Percentiles rank a stretch among this genome's conserved stretches.
phyloP scores from a whole-genome alignment of 495 filamentous ascomycete species.

The Neurospora sp. region DNA sequence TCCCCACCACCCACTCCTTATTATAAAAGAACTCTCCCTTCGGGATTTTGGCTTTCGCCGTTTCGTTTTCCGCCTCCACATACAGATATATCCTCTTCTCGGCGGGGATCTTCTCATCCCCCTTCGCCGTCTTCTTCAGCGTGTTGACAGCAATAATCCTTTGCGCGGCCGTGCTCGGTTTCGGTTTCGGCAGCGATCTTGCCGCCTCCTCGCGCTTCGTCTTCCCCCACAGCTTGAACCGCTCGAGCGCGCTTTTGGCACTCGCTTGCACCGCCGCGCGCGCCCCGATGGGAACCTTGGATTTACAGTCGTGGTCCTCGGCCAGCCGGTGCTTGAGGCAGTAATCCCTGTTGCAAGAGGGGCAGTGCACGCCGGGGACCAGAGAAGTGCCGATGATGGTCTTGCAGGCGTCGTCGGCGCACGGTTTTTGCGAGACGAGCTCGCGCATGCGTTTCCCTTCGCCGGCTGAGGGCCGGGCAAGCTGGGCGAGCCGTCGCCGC shows the following conservation, averaged over 20 bases:
- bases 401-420: slow-evolving; percentile 68
- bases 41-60: slow-evolving; percentile 62
- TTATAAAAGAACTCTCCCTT: slow-evolving; percentile 76
- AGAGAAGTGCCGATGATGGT: slow-evolving; percentile 72
- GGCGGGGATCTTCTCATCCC: slow-evolving; percentile 64
- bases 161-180: slow-evolving; percentile 48
- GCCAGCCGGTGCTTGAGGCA: slow-evolving; percentile 83
- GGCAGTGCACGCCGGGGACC: slow-evolving; percentile 70
- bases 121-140: slow-evolving; percentile 79
- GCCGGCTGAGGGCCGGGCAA: slow-evolving; percentile 33
- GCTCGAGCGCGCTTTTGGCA: slow-evolving; percentile 57
- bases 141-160: slow-evolving; percentile 54
- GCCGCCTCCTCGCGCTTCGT: slow-evolving; percentile 36
- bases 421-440: slow-evolving; percentile 39
- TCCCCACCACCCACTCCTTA: slow-evolving; percentile 76
- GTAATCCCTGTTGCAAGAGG: slow-evolving; percentile 72
- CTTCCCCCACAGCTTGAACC: slow-evolving; percentile 46
- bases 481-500: slow-evolving; percentile 48
- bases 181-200: slow-evolving; percentile 45
- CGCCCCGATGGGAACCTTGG: slow-evolving; percentile 55
- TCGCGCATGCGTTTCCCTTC: slow-evolving; percentile 34
- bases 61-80: slow-evolving; percentile 76
- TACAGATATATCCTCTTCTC: slow-evolving; percentile 79
- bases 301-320: slow-evolving; percentile 79
- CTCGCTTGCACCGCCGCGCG: slow-evolving; percentile 43